Base-by-base conservation (phyloP, 2,329 filamentous ascomycete species). In the Aspergillus terreus region DNA sequence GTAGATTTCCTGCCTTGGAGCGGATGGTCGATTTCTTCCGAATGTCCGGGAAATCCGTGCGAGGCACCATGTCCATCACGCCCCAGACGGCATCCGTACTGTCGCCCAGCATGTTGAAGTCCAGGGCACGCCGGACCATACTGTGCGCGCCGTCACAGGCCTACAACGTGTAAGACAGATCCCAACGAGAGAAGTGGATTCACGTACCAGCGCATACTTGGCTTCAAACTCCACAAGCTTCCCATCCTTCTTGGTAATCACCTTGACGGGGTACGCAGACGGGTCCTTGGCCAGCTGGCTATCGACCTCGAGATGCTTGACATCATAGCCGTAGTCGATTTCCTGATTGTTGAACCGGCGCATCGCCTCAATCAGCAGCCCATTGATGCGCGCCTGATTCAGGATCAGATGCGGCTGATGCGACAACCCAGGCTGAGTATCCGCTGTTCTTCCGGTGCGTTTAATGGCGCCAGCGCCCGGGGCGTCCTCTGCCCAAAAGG, bases 41-140 rank as follows among this genome's bases (percentile, higher is more conserved):
- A 44, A 80, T 77, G 51, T 80, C 77, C 0, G 77, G 77, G 56
- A 79, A 80, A 50, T 71, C 64, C 0, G 77, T 79, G 6, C 67
- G 63, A 0, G 77, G 77, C 45, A 76, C 73, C 60, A 79, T 73
- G 51, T 79, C 77, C 76, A 79, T 79, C 1, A 80, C 76, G 4
- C 82, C 83, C 79, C 76, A 83, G 50, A 83, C 73, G 0, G 78
- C 74, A 59, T 84, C 80, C 33, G 70, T 78, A 48, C 74, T 79
- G 60, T 84, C 82, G 30, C 82, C 83, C 0, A 84, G 52, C 82
- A 86, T 85, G 21, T 74, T 74, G 58, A 71, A 75, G 2, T 67
- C 70, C 2, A 74, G 59, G 2, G 65, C 60, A 56, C 65, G 70
- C 21, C 71, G 69, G n/a, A 74, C 68, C 30, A 63, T 61, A 44